phyloP scores from a whole-genome alignment of 441 rosid genomes.

The Adansonia madagascariensis region DNA sequence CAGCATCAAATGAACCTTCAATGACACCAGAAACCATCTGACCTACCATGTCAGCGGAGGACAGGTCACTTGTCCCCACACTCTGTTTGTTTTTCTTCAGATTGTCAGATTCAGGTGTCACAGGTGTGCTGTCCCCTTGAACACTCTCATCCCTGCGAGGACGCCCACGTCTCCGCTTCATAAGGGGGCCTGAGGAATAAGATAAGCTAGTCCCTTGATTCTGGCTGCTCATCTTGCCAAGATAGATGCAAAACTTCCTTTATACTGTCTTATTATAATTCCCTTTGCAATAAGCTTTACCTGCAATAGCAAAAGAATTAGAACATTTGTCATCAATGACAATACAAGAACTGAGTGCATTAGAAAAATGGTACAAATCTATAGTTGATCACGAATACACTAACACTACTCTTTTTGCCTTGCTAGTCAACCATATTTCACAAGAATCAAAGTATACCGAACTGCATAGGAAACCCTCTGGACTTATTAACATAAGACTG shows the following conservation, averaged over 20 bases:
- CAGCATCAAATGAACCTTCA: slow-evolving; percentile 73
- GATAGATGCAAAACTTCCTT: neutral
- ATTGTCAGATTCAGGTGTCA: slow-evolving; percentile 36
- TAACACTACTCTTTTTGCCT: neutral
- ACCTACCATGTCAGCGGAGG: slow-evolving; percentile 54
- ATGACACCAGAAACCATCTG: slow-evolving; percentile 66
- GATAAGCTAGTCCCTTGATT: slow-evolving; percentile 40
- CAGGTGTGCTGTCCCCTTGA: slow-evolving; percentile 42
- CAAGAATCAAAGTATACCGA: neutral
- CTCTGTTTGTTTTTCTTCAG: slow-evolving; percentile 39
- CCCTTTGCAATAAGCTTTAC: neutral
- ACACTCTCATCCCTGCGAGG: slow-evolving; percentile 61
- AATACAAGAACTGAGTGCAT: neutral
- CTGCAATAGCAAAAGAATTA: neutral
- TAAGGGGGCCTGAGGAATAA: slow-evolving; percentile 48
- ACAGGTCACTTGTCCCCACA: slow-evolving; percentile 20
- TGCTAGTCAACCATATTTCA: slow-evolving; percentile 1
- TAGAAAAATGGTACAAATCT: neutral
- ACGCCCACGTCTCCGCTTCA: slow-evolving; percentile 74
- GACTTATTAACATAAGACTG: slow-evolving; percentile 6
- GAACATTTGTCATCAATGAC: neutral
- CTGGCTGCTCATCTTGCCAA: slow-evolving; percentile 54
- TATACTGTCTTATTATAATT: neutral
- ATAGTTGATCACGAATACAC: neutral
- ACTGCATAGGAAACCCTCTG: neutral